Evolutionary conservation across 2,329 filamentous ascomycete species (phyloP).

Genomic region (Zymoseptoria passerinii): DNA sequence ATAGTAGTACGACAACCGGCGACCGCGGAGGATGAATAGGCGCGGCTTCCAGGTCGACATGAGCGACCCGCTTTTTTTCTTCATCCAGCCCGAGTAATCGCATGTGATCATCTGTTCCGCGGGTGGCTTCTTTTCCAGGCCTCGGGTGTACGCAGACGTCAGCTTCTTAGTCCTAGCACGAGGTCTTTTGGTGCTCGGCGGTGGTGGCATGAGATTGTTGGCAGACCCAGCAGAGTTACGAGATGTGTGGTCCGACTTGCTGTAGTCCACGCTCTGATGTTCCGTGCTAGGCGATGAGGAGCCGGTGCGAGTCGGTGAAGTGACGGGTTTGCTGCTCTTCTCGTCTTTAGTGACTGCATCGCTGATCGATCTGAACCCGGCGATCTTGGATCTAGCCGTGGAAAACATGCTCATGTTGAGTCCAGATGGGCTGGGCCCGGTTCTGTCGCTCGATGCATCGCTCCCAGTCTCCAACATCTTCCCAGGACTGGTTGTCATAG

Average conservation of each 20-base stretch:
- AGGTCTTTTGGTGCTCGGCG: conserved; percentile 16
- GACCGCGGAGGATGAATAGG: conserved; percentile 87
- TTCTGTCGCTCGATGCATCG: conserved; percentile 38
- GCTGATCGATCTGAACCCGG: conserved; percentile 76
- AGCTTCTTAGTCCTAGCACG: conserved; percentile 63
- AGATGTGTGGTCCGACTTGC: conserved; percentile 30
- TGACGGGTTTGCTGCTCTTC: conserved; percentile 41
- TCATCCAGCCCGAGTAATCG: conserved; percentile 99
- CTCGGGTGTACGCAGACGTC: conserved; percentile 87
- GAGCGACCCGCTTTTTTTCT: conserved; percentile 90
- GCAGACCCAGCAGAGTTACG: conserved; percentile 38
- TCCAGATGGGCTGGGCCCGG: conserved; percentile 20
- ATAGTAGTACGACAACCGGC: conserved; percentile 92
- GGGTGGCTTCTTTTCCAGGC: conserved; percentile 71
- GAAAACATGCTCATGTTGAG: conserved; percentile 31
- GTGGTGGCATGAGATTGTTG: conserved; percentile 28
- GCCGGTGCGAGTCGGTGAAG: conserved; percentile 65
- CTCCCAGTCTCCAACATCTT: conserved; percentile 29
- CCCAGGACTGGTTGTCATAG: conserved; percentile 15
- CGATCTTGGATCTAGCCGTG: conserved; percentile 39
- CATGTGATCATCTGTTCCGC: conserved; percentile 75
- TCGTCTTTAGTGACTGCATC: conserved; percentile 55
- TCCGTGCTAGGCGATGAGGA: conserved; percentile 60
- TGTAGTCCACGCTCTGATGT: conserved; percentile 31
- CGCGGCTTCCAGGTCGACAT: conserved; percentile 98